A percentile compares a stretch with the other conserved stretches of the same genome.
Conservation (phyloP, 495 filamentous ascomycete species). For the Neurospora sp. region DNA sequence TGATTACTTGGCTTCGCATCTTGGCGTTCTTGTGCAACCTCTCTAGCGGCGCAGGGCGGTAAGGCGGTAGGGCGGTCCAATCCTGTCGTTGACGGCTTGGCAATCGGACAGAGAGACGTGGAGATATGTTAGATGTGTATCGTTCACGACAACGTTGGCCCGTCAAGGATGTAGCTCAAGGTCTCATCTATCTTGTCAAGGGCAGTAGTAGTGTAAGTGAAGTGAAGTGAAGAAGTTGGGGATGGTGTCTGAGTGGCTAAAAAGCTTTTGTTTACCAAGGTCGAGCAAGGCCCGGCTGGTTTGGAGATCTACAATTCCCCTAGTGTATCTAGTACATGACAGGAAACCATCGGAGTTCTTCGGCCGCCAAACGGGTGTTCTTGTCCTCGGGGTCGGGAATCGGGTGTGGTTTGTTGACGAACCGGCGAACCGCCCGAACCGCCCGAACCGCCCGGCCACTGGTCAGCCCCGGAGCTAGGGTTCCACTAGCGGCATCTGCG, state of each 20-base stretch:
- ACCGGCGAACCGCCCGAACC: neutral
- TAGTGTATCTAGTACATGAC: neutral
- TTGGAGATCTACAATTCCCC: neutral
- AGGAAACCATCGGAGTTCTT: neutral
- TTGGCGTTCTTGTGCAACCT: neutral
- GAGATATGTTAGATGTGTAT: too few species aligned
- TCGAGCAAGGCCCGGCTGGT: neutral
- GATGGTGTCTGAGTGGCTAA: too few species aligned
- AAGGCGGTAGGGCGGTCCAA: neutral
- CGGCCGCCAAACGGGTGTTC: neutral
- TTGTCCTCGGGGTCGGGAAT: neutral
- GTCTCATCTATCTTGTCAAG: too few species aligned
- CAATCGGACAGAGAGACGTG: neutral
- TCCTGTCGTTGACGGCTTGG: neutral
- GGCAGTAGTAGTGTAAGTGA: too few species aligned
- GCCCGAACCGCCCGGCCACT: neutral
- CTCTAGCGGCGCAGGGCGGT: neutral
- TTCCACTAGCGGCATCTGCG: neutral
- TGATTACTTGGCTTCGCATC: neutral
- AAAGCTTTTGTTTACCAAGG: too few species aligned
- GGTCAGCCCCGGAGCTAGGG: neutral
- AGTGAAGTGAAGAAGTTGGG: too few species aligned
- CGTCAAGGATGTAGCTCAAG: too few species aligned
- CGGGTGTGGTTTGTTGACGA: neutral
- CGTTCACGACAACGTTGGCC: too few species aligned